Conservation (phyloP, 1,284 basidiomycete genomes). For the Sutorius eximius region DNA sequence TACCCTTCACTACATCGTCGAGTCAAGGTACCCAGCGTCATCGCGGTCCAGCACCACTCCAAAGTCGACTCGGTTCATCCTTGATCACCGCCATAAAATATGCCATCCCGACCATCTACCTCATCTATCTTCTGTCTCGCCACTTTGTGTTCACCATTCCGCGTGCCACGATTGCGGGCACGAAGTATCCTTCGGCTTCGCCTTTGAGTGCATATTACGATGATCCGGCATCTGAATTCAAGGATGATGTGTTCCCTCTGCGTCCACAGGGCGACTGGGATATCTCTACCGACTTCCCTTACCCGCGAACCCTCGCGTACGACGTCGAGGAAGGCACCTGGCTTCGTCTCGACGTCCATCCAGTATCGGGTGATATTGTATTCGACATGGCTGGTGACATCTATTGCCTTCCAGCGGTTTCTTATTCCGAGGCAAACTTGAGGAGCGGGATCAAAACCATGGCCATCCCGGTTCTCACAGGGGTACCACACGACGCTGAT, state of each 20-base stretch:
- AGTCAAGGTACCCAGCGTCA: neutral
- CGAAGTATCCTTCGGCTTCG: constrained; percentile 4
- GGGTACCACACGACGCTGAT: constrained; percentile 67
- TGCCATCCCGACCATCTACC: constrained; percentile 21
- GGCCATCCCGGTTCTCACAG: constrained; percentile 38
- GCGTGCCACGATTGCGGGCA: neutral
- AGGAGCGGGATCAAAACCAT: constrained; percentile 14
- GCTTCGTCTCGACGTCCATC: constrained; percentile 70
- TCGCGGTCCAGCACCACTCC: neutral
- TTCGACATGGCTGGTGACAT: constrained; percentile 75
- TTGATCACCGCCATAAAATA: constrained; percentile 21
- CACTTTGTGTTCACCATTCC: constrained; percentile 1
- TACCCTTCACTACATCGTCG: constrained; percentile 15
- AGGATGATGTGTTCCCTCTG: constrained; percentile 64
- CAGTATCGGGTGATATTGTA: constrained; percentile 63
- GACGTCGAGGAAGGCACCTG: constrained; percentile 72
- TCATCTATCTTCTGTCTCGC: constrained; percentile 21
- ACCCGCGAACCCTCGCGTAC: constrained; percentile 62
- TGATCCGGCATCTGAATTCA: constrained; percentile 47
- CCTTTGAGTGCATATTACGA: constrained; percentile 16
- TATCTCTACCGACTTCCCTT: constrained; percentile 74
- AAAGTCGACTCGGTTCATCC: neutral
- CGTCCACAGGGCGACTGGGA: constrained; percentile 68
- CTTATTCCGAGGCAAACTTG: constrained; percentile 34
- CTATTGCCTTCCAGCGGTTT: constrained; percentile 59